phyloP scores from a whole-genome alignment of 1,284 basidiomycete species.

The Veloporphyrellus conicus region DNA sequence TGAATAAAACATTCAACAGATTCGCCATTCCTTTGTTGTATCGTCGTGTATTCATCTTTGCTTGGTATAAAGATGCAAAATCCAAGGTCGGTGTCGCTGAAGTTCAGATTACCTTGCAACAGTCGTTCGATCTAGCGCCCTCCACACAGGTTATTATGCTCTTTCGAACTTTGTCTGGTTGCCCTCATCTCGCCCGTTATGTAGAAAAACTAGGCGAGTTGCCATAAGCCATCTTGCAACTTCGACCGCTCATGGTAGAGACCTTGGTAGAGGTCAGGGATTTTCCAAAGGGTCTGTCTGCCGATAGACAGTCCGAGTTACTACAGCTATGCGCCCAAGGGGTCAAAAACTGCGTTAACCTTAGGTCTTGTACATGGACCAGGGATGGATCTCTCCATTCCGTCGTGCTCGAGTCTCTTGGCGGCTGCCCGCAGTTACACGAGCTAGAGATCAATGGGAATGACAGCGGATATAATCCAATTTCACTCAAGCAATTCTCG shows the following conservation, averaged over 20 bases:
- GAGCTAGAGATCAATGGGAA: constrained; percentile 70
- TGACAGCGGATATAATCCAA: constrained; percentile 46
- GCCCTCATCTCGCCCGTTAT: constrained; percentile 48
- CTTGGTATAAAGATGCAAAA: constrained; percentile 64
- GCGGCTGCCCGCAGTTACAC: constrained; percentile 38
- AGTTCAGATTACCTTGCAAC: not conserved
- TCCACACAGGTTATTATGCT: constrained; percentile 45
- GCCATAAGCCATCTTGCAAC: not conserved
- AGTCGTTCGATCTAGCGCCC: not conserved
- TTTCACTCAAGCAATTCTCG: constrained; percentile 45
- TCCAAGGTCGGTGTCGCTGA: constrained; percentile 43
- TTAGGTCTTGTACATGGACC: constrained; percentile 67
- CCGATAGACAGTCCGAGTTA: constrained; percentile 32
- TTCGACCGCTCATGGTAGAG: constrained; percentile 3
- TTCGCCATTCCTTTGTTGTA: constrained; percentile 53
- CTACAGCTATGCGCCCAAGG: constrained; percentile 43
- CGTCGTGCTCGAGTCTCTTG: constrained; percentile 50
- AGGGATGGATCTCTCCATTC: constrained; percentile 65
- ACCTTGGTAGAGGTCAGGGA: constrained; percentile 53
- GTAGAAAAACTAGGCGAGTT: constrained; percentile 53
- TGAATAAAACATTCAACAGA: constrained; percentile 49
- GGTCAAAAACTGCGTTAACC: constrained; percentile 55
- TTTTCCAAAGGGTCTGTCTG: constrained; percentile 52
- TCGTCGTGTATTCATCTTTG: constrained; percentile 52
- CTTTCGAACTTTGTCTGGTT: constrained; percentile 47